A percentile compares a stretch with the other conserved stretches of the same genome.
These are phyloP conservation scores for Vaccinium macrocarpon DNA, from an alignment of 148 eudicot genomes.

Conservation along the genomic window DNA sequence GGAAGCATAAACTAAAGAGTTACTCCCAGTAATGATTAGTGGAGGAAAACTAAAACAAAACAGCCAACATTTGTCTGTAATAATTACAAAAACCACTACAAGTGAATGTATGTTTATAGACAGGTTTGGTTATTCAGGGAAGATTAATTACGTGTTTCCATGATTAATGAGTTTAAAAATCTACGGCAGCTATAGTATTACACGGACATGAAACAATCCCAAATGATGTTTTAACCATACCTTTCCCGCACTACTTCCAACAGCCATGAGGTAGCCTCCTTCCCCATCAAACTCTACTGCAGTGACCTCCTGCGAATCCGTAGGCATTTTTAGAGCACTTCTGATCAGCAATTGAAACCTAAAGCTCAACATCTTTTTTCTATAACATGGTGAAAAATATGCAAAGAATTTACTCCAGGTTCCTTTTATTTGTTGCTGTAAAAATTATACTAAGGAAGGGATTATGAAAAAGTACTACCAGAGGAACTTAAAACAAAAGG, in stretches of 20 bases:
- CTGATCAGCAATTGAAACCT: not conserved
- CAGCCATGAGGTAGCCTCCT: conserved; percentile 86
- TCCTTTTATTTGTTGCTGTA: not conserved
- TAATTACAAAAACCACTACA: not conserved
- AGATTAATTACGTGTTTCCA: not conserved
- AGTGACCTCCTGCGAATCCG: conserved; percentile 62
- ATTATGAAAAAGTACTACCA: not conserved
- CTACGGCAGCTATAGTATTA: not conserved
- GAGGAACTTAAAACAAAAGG: not conserved
- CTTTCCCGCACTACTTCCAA: conserved; percentile 95
- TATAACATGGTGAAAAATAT: not conserved
- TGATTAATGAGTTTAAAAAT: not conserved
- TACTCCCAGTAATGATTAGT: not conserved
- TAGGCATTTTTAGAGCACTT: conserved; percentile 19
- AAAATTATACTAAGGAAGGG: not conserved
- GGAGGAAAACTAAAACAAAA: not conserved
- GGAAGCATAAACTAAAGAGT: not conserved
- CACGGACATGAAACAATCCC: not conserved
- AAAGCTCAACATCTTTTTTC: not conserved
- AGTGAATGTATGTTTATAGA: not conserved
- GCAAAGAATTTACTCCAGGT: not conserved
- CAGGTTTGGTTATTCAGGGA: not conserved
- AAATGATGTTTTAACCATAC: conserved; percentile 31
- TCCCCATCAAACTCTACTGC: conserved; percentile 82
- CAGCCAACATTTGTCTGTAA: not conserved